Evolutionary conservation across 2,329 filamentous ascomycete species (phyloP).

Genomic region (Penicillium sp.): DNA sequence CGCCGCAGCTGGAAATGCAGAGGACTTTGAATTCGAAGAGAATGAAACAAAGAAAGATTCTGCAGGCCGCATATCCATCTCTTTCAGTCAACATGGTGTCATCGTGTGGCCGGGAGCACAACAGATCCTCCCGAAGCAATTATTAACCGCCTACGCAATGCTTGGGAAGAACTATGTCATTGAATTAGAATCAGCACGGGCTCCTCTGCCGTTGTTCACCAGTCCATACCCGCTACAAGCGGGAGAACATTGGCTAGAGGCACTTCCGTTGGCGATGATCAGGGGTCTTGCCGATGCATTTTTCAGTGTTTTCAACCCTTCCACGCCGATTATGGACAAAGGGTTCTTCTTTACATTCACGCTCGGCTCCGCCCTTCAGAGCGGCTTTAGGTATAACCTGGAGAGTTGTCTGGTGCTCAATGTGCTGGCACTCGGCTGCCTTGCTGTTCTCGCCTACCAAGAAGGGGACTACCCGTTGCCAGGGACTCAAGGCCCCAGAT

Average conservation of each 20-base stretch:
- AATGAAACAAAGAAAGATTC: conserved; percentile 29
- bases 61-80: conserved; percentile 40
- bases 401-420: conserved; percentile 52
- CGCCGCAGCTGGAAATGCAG: conserved; percentile 23
- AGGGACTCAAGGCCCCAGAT: conserved; percentile 33
- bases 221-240: conserved; percentile 36
- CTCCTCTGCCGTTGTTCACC: conserved; percentile 43
- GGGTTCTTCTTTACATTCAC: conserved; percentile 51
- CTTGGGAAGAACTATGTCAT: conserved; percentile 51
- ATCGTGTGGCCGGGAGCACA: conserved; percentile 49
- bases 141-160: conserved; percentile 37
- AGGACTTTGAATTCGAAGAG: conserved; percentile 32
- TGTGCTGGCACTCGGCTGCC: conserved; percentile 51
- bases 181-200: conserved; percentile 48
- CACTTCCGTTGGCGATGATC: conserved; percentile 47
- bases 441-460: conserved; percentile 49
- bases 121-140: conserved; percentile 42
- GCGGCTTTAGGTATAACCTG: conserved; percentile 50
- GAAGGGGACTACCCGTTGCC: conserved; percentile 49
- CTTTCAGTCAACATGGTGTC: conserved; percentile 52
- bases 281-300: conserved; percentile 53
- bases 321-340: conserved; percentile 52
- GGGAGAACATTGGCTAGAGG: conserved; percentile 45
- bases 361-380: conserved; percentile 48
- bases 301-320: conserved; percentile 54